Base-by-base conservation (phyloP, 129 eudicot species). In the Flaveria linearis region DNA sequence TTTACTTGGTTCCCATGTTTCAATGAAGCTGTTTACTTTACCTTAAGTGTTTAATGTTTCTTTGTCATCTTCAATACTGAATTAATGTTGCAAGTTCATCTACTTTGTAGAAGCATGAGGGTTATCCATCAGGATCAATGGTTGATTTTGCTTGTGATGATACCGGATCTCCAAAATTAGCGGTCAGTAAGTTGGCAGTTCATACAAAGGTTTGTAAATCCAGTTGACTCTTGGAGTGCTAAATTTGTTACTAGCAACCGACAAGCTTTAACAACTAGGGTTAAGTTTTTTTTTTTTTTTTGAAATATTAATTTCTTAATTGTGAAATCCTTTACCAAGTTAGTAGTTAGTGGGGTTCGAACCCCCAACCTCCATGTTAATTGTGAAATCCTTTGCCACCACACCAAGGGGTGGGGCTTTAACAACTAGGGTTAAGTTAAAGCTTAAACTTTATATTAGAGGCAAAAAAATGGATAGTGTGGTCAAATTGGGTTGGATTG, bases 121-220 rank as follows among this genome's bases (percentile, higher is more conserved):
- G 96, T 46, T 89, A 94, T 85, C 99, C 97, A 12, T 94, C 96
- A 5, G 97, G 90, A 22, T 94, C 99, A 81, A 89, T 89, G 96
- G 94, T 94, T 26, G 69, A 94, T 87, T 89, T 86, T 89, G 92
- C 97, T 1, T 91, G 94, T 85, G 99, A 94, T 78, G 82, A 86
- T 63, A 68, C 79, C 63, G 99, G 97, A 62, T 91, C 90, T 73
- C 99, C 99, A 68, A 81, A 91, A 74, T 78, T 94, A 76, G 96
- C 96, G 15, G 84, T 94, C 79, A 94, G 99, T 85, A 83, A 85
- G 80, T 81, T 94, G 82, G 99, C 97, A 67, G 84, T 87, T 80
- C 99, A 94, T 78, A 82, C 94, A 3, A 87, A 94, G 97, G 99
- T 91, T 50, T 14, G 85, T 69, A 15, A 23, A 16, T 16, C 28